phyloP scores from a whole-genome alignment of 306 rosid species.

The Ziziphus jujuba region DNA sequence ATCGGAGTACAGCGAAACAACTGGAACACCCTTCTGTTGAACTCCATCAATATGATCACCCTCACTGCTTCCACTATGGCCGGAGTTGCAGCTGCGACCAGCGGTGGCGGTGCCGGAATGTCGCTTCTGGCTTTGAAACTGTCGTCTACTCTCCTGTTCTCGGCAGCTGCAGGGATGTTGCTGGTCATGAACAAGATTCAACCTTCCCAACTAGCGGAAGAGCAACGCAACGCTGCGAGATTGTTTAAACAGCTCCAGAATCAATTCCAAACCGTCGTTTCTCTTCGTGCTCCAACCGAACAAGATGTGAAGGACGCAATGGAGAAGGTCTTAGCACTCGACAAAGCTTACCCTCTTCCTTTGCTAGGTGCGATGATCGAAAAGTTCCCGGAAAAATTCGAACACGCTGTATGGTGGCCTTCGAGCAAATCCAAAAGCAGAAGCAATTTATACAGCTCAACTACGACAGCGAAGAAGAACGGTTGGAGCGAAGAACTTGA shows the following conservation, averaged over 20 bases:
- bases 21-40: conserved; percentile 62
- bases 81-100: conserved; percentile 34
- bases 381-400: conserved; percentile 53
- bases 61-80: conserved; percentile 67
- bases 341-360: conserved; percentile 82
- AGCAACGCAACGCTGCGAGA: conserved; percentile 70
- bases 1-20: conserved; percentile 62
- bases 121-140: conserved; percentile 50
- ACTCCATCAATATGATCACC: conserved; percentile 76
- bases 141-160: conserved; percentile 54
- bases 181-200: conserved; percentile 70
- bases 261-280: conserved; percentile 40
- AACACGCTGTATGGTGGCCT: conserved; percentile 89
- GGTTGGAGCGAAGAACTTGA: conserved; percentile 67
- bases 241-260: conserved; percentile 48
- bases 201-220: conserved; percentile 84
- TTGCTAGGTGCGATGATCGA: conserved; percentile 73
- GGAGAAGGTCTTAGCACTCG: conserved; percentile 61
- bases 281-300: conserved; percentile 25
- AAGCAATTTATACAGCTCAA: neutral
- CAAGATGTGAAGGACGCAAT: conserved; percentile 46
- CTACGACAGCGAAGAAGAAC: conserved; percentile 22
- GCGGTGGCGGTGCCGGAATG: conserved; percentile 5
- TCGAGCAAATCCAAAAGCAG: neutral
- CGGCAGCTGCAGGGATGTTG: conserved; percentile 63